Percentiles rank a stretch among this genome's conserved stretches.
Conservation (phyloP, 805 yeast genomes). For the Lachancea sp. region DNA sequence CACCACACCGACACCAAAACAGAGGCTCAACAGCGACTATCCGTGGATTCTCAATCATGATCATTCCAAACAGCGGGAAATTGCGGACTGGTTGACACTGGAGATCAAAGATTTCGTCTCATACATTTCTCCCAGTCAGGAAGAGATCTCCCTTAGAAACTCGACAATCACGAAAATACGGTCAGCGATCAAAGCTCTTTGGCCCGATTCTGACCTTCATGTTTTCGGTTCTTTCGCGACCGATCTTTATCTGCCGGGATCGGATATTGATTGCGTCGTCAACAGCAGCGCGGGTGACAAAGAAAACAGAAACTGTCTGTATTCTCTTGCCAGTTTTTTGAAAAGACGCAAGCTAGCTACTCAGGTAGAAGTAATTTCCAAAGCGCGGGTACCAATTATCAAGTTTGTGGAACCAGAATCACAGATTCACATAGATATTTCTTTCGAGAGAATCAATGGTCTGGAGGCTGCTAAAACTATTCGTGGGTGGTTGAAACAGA, state of each 20-base stretch:
- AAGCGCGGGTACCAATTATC: constrained; percentile 90
- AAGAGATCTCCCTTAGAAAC: constrained; percentile 65
- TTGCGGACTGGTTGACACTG: constrained; percentile 78
- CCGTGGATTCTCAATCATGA: constrained; percentile 82
- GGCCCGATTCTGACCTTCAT: constrained; percentile 75
- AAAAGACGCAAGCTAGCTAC: constrained; percentile 56
- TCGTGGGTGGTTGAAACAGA: constrained; percentile 60
- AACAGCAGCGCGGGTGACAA: constrained; percentile 52
- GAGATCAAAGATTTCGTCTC: constrained; percentile 81
- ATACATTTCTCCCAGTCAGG: constrained; percentile 77
- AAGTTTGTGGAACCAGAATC: constrained; percentile 74
- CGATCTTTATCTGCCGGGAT: constrained; percentile 86
- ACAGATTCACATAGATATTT: constrained; percentile 75
- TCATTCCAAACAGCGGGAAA: constrained; percentile 67
- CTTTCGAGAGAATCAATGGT: constrained; percentile 82
- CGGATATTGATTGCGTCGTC: constrained; percentile 92
- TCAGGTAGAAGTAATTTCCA: constrained; percentile 77
- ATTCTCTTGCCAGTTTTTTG: constrained; percentile 64
- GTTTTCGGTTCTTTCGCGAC: constrained; percentile 96
- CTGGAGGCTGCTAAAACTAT: constrained; percentile 75
- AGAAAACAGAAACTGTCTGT: constrained; percentile 59
- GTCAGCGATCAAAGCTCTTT: constrained; percentile 44
- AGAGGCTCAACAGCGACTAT: constrained; percentile 26
- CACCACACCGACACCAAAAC: constrained; percentile 4
- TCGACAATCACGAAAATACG: constrained; percentile 56